Conservation (phyloP, 768 basidiomycete species). For the Psilocybe cubensis region DNA sequence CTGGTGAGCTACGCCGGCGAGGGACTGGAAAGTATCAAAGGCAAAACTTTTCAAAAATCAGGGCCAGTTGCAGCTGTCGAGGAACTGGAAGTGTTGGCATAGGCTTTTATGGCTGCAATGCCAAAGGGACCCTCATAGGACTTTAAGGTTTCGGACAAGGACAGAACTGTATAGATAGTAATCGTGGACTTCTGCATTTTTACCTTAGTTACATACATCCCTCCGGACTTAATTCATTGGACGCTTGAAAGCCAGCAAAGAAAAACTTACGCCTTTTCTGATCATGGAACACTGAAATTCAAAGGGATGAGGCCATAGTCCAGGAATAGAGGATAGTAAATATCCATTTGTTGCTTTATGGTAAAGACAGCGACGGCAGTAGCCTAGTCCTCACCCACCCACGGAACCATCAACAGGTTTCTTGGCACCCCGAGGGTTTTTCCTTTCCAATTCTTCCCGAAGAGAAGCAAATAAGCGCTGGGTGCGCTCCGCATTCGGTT, state of each 20-base stretch:
- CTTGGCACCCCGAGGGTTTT: constrained; percentile 48
- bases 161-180: constrained; percentile 12
- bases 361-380: constrained; percentile 2
- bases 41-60: constrained; percentile 76
- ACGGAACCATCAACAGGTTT: constrained; percentile 45
- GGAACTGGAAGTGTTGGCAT: constrained; percentile 73
- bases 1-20: constrained; percentile 91
- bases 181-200: constrained; percentile 12
- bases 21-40: constrained; percentile 78
- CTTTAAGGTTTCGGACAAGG: constrained; percentile 16
- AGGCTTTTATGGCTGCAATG: constrained; percentile 20
- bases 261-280: no score
- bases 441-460: constrained; percentile 83
- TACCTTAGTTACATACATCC: neutral
- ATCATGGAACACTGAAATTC: neutral
- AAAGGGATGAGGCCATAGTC: neutral
- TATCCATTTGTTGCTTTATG: neutral
- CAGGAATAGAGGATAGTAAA: neutral
- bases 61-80: constrained; percentile 68
- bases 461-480: constrained; percentile 81
- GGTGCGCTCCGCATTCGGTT: constrained; percentile 85
- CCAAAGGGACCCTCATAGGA: constrained; percentile 6
- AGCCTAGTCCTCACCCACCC: constrained; percentile 23
- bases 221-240: constrained; percentile 1
- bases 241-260: constrained; percentile 2